These are phyloP conservation scores for Musa itinerans DNA, from an alignment of 176 grass and related monocot genomes.

Conservation along the genomic window DNA sequence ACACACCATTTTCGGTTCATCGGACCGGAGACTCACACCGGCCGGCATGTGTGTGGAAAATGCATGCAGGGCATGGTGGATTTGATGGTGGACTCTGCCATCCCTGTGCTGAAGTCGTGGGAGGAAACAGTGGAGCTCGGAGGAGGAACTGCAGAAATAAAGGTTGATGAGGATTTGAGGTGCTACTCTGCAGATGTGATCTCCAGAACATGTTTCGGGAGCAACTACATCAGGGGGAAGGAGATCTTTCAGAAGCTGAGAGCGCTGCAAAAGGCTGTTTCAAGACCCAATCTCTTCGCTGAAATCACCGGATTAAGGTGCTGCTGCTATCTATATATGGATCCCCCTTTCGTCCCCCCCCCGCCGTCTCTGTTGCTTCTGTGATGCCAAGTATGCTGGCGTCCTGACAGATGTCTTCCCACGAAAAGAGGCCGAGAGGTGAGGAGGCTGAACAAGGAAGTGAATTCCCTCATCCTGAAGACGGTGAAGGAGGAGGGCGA, in stretches of 20 bases:
- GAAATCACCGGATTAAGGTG: constrained; percentile 86
- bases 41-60: too few species aligned
- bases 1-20: not conserved
- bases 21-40: not conserved
- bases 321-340: not conserved
- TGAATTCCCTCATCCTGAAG: constrained; percentile 59
- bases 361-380: not conserved
- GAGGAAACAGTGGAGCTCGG: constrained; percentile 40
- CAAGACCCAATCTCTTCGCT: constrained; percentile 68
- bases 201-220: constrained; percentile 85
- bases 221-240: constrained; percentile 82
- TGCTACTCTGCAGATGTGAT: constrained; percentile 90
- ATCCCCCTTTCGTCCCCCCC: not conserved
- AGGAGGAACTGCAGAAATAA: constrained; percentile 52
- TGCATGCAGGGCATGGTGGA: constrained; percentile 69
- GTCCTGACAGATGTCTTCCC: constrained; percentile 38
- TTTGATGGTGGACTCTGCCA: constrained; percentile 87
- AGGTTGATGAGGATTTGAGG: constrained; percentile 77
- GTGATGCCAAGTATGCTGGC: not conserved
- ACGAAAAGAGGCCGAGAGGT: constrained; percentile 49
- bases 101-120: constrained; percentile 55
- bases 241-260: constrained; percentile 78
- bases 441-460: constrained; percentile 72
- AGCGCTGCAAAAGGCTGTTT: constrained; percentile 71
- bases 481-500: constrained; percentile 50